Conservation (phyloP, 345 rosid species). For the Eucalyptus cladocalyx region DNA sequence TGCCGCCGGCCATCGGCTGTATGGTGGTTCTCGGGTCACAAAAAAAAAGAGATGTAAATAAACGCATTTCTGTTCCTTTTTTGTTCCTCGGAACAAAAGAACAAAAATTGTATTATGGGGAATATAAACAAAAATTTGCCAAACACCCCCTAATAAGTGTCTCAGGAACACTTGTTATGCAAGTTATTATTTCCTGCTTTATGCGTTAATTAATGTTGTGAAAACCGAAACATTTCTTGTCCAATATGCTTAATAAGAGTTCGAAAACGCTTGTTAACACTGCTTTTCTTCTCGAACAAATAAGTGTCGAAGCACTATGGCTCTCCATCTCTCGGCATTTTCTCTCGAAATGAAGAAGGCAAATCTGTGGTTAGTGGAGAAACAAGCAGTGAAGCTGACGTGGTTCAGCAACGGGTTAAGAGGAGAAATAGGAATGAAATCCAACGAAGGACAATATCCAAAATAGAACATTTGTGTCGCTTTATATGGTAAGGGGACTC, state of each 20-base stretch:
- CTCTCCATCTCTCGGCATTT: not conserved
- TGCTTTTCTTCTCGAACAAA: not conserved
- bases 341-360: too few species aligned
- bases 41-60: too few species aligned
- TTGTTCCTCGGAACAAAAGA: too few species aligned
- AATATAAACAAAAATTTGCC: too few species aligned
- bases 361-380: not conserved
- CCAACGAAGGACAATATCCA: not conserved
- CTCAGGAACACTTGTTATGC: not conserved
- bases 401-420: not conserved
- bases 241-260: not conserved
- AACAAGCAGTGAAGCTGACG: not conserved
- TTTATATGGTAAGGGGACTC: not conserved
- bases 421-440: not conserved
- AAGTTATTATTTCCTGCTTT: not conserved
- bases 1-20: fast-evolving
- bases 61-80: fast-evolving
- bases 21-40: too few species aligned
- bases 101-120: too few species aligned
- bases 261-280: not conserved
- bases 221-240: not conserved
- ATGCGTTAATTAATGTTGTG: not conserved
- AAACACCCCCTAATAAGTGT: not conserved
- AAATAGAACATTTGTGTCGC: not conserved
- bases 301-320: not conserved